phyloP scores from a whole-genome alignment of 2,329 filamentous ascomycete species.

The Myriosclerotinia duriaeana region DNA sequence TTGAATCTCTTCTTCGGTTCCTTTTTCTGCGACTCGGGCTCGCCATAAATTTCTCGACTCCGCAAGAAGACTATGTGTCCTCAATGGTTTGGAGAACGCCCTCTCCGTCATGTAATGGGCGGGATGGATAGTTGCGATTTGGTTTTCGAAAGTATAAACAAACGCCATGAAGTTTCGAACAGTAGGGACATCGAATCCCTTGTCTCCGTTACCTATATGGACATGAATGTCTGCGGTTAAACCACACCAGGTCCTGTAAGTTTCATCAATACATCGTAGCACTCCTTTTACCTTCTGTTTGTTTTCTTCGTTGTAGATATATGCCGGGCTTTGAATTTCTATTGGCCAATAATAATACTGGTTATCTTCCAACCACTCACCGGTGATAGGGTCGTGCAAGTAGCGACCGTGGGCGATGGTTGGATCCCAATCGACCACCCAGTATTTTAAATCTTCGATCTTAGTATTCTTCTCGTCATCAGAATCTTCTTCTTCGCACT shows the following conservation, averaged over 20 bases:
- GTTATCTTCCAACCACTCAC: too few relatives aligned
- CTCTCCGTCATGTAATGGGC: conserved; percentile 8
- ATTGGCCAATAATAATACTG: conserved; percentile 6
- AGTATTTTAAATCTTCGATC: background rate
- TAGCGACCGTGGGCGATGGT: background rate
- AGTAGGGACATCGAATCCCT: background rate
- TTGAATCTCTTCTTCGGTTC: background rate
- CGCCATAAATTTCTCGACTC: too few relatives aligned
- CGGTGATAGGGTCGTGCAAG: too few relatives aligned
- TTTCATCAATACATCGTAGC: background rate
- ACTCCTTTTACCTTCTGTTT: conserved; percentile 8
- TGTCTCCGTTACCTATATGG: conserved; percentile 8
- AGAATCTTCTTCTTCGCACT: background rate
- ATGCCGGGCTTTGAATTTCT: conserved; percentile 10
- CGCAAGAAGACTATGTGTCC: background rate
- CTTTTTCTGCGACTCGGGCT: background rate
- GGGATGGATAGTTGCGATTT: conserved; percentile 6
- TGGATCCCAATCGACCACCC: background rate
- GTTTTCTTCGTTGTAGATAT: conserved; percentile 6
- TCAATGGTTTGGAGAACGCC: background rate
- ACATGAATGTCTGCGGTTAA: background rate
- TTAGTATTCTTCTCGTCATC: background rate
- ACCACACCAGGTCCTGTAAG: conserved; percentile 7
- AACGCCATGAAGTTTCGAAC: conserved; percentile 6
- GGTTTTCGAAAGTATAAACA: conserved; percentile 11